Base-by-base conservation (phyloP, 345 rosid species). In the Sisymbrium irio region DNA sequence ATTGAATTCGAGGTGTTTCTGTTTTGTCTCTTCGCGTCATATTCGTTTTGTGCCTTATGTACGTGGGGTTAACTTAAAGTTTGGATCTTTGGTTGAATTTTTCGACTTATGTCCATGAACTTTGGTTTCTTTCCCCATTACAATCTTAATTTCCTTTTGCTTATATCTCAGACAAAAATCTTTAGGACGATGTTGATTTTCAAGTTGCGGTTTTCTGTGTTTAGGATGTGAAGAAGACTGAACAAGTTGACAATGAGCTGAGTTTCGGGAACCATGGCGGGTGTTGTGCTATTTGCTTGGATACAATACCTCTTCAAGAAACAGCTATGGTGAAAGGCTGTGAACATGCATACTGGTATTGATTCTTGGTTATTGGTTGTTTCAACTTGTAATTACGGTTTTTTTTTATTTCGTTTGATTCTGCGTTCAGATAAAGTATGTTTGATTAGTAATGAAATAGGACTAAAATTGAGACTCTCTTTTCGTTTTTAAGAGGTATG, bases 261-360 rank as follows among this genome's bases (percentile, higher is more conserved):
- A 82, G 79, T 53, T 88, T 80, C 72, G 93, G 86, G 42, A 77
- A 75, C 78, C 89, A 85, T 83, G 86, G 87, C 18, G 97, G 95
- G 37, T 72, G 81, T 62, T 95, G 99, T 59, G 94, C 96, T 0
- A 95, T 95, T 13, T 92, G 99, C 73, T 80, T 95, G 82, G 87
- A 92, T 64, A 82, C 87, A 69, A 95, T 90, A 51, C 85, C 75
- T 72, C 91, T 95, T 49, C 84, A 84, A 81, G 99, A 95, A 75
- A 92, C 90, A 49, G 97, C 99, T 54, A 90, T 92, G 69, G 79
- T 95, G 32, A 92, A 89, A 82, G 97, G 92, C 75, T 95, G 99
- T 83, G 98, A 95, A 72, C 98, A 95, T 65, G 86, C 97, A 20
- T 95, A 95, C 87, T 95, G 99, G 99, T 90, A 84, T 59, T 4